A percentile compares a stretch with the other conserved stretches of the same genome.
Evolutionary conservation across 441 rosid genomes (phyloP).

Genomic region (Euphorbia celastroides): DNA sequence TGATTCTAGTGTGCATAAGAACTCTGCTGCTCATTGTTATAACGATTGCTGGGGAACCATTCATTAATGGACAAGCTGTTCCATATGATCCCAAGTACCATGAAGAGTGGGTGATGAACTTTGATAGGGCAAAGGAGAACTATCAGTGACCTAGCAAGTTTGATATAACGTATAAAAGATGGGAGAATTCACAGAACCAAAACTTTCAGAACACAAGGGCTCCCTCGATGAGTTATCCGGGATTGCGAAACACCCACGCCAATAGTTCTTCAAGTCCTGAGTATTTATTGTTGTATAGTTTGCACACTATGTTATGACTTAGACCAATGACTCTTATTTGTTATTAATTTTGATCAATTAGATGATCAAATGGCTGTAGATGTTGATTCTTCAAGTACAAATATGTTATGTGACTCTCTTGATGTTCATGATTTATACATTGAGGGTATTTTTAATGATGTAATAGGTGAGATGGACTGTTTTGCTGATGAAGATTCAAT

Average conservation of each 20-base stretch:
- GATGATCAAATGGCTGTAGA: no score
- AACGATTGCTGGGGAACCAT: slow-evolving; percentile 67
- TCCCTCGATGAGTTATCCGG: slow-evolving; percentile 21
- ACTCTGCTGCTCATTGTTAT: background rate
- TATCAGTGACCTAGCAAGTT: slow-evolving; percentile 70
- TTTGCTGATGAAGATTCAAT: no score
- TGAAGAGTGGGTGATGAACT: slow-evolving; percentile 94
- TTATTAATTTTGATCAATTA: no score
- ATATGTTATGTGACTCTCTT: no score
- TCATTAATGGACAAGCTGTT: slow-evolving; percentile 86
- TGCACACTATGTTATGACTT: no score
- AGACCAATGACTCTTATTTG: no score
- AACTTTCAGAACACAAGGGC: slow-evolving; percentile 18
- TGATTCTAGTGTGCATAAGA: background rate
- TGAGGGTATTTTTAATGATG: no score
- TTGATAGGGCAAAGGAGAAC: slow-evolving; percentile 72
- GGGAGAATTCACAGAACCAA: slow-evolving; percentile 41
- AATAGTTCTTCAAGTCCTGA: no score
- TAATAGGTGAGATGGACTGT: no score
- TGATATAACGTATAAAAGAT: slow-evolving; percentile 81
- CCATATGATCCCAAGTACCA: slow-evolving; percentile 94
- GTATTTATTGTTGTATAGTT: no score
- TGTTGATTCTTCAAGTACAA: no score
- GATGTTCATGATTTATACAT: no score
- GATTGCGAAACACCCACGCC: slow-evolving; percentile 23